These are phyloP conservation scores for Obba rivulosa DNA, from an alignment of 768 basidiomycete species.

Conservation along the genomic window DNA sequence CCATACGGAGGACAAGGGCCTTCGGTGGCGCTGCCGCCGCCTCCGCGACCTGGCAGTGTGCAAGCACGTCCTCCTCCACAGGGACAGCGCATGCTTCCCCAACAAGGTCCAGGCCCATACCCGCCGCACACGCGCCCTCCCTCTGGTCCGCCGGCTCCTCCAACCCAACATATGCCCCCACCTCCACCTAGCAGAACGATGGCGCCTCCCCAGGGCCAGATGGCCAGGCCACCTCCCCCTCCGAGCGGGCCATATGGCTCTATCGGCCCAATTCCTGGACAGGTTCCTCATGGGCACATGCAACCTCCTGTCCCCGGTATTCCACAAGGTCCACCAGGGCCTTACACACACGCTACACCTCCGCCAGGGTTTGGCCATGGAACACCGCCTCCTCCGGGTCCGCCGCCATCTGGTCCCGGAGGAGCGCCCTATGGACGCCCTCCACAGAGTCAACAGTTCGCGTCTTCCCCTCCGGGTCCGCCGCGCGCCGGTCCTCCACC, in stretches of 20 bases:
- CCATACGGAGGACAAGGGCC: conserved; percentile 15
- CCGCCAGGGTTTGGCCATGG: conserved; percentile 32
- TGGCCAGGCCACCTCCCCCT: conserved; percentile 22
- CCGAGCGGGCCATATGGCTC: conserved; percentile 47
- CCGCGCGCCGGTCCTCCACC: conserved; percentile 14
- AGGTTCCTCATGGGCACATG: conserved; percentile 20
- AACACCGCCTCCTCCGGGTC: conserved; percentile 25
- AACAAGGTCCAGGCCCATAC: conserved; percentile 22
- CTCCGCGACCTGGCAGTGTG: conserved; percentile 63
- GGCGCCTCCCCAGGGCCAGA: conserved; percentile 8
- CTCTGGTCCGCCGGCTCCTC: conserved; percentile 26
- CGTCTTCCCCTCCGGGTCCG: conserved; percentile 4
- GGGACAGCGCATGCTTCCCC: conserved; percentile 25
- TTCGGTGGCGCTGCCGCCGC: conserved; percentile 31
- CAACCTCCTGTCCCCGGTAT: conserved; percentile 10
- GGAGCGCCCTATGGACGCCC: conserved; percentile 11
- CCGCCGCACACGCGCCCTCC: conserved; percentile 27
- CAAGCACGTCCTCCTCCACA: conserved; percentile 40
- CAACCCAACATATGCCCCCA: conserved; percentile 25
- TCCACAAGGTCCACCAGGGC: conserved; percentile 31
- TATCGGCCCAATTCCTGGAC: conserved; percentile 36
- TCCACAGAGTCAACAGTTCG: conserved; percentile 11
- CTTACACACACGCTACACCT: conserved; percentile 34
- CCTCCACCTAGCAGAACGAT: conserved; percentile 35
- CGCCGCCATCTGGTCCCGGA: conserved; percentile 25